Evolutionary conservation across 2,329 filamentous ascomycete genomes (phyloP).

Genomic region (Colletotrichum tropicale): DNA sequence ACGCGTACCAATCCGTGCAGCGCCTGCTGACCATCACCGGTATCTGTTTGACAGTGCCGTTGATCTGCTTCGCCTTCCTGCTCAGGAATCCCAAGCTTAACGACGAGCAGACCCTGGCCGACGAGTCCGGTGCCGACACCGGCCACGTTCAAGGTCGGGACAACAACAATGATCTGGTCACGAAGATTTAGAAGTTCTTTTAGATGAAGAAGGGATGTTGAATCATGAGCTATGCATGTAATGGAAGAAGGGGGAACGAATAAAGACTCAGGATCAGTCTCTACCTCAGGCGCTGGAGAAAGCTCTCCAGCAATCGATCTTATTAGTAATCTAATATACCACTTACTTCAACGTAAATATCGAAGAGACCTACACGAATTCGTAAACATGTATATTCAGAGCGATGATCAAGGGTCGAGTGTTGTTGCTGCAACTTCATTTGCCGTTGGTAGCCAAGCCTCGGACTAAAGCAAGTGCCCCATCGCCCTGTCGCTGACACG

Average conservation of each 20-base stretch:
- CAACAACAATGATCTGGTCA: neutral
- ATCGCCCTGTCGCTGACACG: neutral
- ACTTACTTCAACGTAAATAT: neutral
- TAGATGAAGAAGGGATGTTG: neutral
- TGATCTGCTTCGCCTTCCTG: slow-evolving; percentile 46
- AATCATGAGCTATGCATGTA: neutral
- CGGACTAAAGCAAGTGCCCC: neutral
- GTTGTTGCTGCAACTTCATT: neutral
- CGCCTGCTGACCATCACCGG: slow-evolving; percentile 51
- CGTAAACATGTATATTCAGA: neutral
- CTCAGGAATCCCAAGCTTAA: slow-evolving; percentile 52
- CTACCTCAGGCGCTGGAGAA: neutral
- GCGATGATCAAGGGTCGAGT: neutral
- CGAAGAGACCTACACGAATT: neutral
- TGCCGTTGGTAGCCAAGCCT: neutral
- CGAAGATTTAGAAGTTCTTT: neutral
- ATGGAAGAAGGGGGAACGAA: neutral
- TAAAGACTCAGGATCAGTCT: neutral
- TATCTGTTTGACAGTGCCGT: slow-evolving; percentile 52
- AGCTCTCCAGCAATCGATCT: neutral
- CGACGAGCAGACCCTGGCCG: slow-evolving; percentile 47
- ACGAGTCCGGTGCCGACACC: slow-evolving; percentile 20
- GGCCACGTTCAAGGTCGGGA: neutral
- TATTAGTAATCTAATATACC: neutral
- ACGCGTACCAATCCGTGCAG: slow-evolving; percentile 51